Evolutionary conservation across 805 yeast genomes (phyloP).

Genomic region (Debaryomyces maramus): DNA sequence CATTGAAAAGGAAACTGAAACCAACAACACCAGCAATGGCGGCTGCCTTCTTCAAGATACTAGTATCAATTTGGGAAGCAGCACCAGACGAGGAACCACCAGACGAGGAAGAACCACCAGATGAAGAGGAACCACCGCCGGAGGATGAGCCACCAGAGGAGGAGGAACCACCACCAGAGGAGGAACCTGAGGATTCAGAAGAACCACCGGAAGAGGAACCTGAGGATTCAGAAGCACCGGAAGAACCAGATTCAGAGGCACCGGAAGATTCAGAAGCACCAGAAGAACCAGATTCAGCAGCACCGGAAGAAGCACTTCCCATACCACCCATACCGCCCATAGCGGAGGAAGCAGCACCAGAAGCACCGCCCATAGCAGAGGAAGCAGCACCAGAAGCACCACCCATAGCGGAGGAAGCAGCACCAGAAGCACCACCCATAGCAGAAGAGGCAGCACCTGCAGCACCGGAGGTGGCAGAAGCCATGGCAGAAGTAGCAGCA

Average conservation of each 20-base stretch:
- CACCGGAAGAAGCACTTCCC: constrained; percentile 14
- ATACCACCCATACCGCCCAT: constrained; percentile 9
- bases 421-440: constrained; percentile 12
- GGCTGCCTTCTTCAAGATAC: constrained; percentile 39
- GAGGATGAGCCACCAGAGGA: constrained; percentile 15
- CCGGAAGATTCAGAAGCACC: constrained; percentile 11
- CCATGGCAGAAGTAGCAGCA: constrained; percentile 15
- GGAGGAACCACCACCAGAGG: constrained; percentile 10
- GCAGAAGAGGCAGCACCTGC: constrained; percentile 10
- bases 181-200: too few species aligned
- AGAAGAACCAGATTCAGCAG: constrained; percentile 15
- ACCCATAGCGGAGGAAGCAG: constrained; percentile 10
- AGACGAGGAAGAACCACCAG: constrained; percentile 11
- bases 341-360: constrained; percentile 10
- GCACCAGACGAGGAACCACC: constrained; percentile 17
- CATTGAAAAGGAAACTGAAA: constrained; percentile 32
- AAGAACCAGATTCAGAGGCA: constrained; percentile 1
- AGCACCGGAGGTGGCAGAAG: constrained; percentile 10
- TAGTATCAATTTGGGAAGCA: constrained; percentile 17
- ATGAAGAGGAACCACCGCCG: constrained; percentile 11
- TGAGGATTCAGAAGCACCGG: constrained; percentile 11
- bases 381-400: constrained; percentile 15
- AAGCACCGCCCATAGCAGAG: constrained; percentile 14
- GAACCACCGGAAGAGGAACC: constrained; percentile 12
- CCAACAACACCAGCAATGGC: constrained; percentile 39